These are phyloP conservation scores for Beauveria brongniartii DNA, from an alignment of 2,329 filamentous ascomycete genomes.

Conservation along the genomic window DNA sequence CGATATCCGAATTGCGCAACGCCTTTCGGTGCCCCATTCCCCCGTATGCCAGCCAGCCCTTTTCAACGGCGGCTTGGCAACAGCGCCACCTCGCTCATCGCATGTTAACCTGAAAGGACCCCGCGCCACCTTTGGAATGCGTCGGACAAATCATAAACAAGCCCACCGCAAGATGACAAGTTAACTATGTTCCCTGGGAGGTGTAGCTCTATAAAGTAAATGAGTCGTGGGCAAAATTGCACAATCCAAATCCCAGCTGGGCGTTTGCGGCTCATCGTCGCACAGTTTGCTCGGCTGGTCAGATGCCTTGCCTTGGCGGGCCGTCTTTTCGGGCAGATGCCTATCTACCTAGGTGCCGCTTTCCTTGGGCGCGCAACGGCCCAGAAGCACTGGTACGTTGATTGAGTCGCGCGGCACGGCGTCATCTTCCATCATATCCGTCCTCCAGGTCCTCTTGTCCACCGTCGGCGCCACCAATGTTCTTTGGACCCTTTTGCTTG, in stretches of 20 bases:
- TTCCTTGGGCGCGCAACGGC: no score
- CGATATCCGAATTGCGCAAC: neutral
- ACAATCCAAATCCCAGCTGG: neutral
- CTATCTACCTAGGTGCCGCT: neutral
- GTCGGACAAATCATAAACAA: neutral
- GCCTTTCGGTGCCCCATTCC: neutral
- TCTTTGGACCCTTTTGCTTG: neutral
- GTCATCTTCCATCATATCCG: neutral
- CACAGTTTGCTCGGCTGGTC: neutral
- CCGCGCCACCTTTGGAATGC: constrained; percentile 1
- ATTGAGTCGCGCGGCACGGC: neutral
- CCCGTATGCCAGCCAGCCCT: neutral
- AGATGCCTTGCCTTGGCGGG: neutral
- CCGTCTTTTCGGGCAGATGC: neutral
- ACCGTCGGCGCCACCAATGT: neutral
- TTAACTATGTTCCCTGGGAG: neutral
- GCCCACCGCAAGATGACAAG: neutral
- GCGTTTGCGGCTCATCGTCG: neutral
- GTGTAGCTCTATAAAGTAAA: neutral
- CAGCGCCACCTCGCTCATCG: neutral
- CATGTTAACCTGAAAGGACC: neutral
- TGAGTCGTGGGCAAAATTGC: neutral
- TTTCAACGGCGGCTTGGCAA: neutral
- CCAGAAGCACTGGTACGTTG: neutral
- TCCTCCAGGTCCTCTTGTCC: neutral